These are phyloP conservation scores for Malus hybrid DNA, from an alignment of 331 rosid species.

Conservation along the genomic window DNA sequence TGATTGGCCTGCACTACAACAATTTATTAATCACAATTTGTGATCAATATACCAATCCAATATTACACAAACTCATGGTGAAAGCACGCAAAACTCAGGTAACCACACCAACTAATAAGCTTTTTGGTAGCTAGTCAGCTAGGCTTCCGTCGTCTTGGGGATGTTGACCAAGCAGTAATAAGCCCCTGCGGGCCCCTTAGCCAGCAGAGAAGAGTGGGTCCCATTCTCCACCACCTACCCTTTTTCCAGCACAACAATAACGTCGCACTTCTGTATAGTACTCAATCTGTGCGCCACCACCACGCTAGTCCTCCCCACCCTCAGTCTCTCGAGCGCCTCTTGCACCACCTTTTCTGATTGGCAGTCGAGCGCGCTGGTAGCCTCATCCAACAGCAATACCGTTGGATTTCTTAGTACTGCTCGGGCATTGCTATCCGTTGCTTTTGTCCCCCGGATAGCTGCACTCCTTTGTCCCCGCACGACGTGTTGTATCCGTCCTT, in stretches of 20 bases:
- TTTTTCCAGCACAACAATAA: constrained; percentile 50
- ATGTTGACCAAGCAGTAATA: constrained; percentile 46
- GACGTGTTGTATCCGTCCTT: constrained; percentile 56
- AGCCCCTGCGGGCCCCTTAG: constrained; percentile 40
- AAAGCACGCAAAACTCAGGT: no score
- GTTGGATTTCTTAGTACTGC: constrained; percentile 59
- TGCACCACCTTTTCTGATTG: constrained; percentile 67
- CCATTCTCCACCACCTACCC: constrained; percentile 66
- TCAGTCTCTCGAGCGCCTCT: constrained; percentile 52
- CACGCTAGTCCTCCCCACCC: constrained; percentile 74
- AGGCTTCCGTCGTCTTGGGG: constrained; percentile 7
- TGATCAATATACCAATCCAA: no score
- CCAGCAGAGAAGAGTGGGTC: constrained; percentile 47
- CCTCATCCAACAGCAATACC: constrained; percentile 61
- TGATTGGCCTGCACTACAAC: no score
- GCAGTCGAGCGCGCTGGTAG: constrained; percentile 68
- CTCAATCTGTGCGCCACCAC: constrained; percentile 75
- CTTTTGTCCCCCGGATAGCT: constrained; percentile 68
- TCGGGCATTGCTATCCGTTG: constrained; percentile 75
- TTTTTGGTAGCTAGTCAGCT: neutral
- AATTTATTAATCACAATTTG: no score
- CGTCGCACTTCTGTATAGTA: constrained; percentile 53
- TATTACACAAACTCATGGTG: no score
- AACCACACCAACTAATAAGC: no score
- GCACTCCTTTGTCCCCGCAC: constrained; percentile 65